Conservation (phyloP, 1,139 yeast genomes). For the Yamadazyma atlantica region DNA sequence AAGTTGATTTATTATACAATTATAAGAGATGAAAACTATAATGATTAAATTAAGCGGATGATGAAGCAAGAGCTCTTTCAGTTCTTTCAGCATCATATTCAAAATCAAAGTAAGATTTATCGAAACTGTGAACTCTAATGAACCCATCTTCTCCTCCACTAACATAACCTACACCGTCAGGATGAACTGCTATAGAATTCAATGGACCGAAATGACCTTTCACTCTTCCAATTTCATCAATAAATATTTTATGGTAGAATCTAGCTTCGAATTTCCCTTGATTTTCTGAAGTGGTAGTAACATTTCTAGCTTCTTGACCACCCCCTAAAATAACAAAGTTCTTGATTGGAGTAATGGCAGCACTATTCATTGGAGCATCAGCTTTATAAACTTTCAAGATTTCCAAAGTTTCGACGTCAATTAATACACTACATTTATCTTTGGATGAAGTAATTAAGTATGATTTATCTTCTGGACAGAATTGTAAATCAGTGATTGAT, state of each 20-base stretch:
- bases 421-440: constrained; percentile 82
- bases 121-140: constrained; percentile 91
- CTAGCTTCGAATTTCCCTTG: constrained; percentile 98
- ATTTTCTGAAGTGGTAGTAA: constrained; percentile 88
- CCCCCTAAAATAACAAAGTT: constrained; percentile 95
- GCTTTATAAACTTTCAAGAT: constrained; percentile 75
- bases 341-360: constrained; percentile 89
- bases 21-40: constrained; percentile 1
- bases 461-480: constrained; percentile 75
- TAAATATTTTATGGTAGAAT: constrained; percentile 91
- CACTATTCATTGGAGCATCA: constrained; percentile 95
- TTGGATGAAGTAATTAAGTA: constrained; percentile 92
- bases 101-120: constrained; percentile 88
- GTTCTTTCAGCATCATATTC: constrained; percentile 90
- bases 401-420: constrained; percentile 75
- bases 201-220: constrained; percentile 99
- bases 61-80: constrained; percentile 50
- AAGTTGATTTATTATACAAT: constrained; percentile 1
- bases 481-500: constrained; percentile 81
- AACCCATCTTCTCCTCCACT: constrained; percentile 99
- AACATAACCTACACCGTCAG: constrained; percentile 89
- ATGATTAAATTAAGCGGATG: constrained; percentile 14
- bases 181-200: constrained; percentile 91
- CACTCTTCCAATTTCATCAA: constrained; percentile 95
- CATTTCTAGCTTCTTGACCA: constrained; percentile 99